Percentiles rank a stretch among this genome's conserved stretches.
Evolutionary conservation across 2,329 filamentous ascomycete genomes (phyloP).

Genomic region (Pleoardoris graminearum): DNA sequence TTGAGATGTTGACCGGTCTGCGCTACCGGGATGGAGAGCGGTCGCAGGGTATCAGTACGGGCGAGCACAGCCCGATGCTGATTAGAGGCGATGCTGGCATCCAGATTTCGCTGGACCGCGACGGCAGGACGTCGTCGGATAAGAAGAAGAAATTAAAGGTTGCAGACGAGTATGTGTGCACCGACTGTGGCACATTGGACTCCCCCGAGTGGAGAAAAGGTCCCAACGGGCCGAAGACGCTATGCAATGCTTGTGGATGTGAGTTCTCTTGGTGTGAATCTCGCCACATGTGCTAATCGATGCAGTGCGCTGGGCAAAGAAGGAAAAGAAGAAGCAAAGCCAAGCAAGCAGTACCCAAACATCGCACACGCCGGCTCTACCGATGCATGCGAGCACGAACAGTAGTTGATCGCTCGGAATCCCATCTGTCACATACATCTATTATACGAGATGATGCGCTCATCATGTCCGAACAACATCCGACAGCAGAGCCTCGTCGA

Average conservation of each 20-base stretch:
- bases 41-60: slow-evolving; percentile 84
- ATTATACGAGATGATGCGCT: too few species aligned
- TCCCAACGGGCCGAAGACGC: slow-evolving; percentile 86
- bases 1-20: slow-evolving; percentile 90
- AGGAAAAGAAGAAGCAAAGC: slow-evolving; percentile 71
- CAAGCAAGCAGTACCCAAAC: slow-evolving; percentile 15
- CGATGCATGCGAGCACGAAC: slow-evolving; percentile 37
- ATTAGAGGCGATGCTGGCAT: slow-evolving; percentile 87
- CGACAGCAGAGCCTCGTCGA: too few species aligned
- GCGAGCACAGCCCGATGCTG: slow-evolving; percentile 76
- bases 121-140: slow-evolving; percentile 68
- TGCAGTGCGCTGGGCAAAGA: slow-evolving; percentile 64
- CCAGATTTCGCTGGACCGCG: slow-evolving; percentile 78
- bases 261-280: slow-evolving; percentile 35
- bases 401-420: slow-evolving; percentile 30
- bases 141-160: slow-evolving; percentile 85
- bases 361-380: slow-evolving; percentile 28
- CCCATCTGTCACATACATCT: too few species aligned
- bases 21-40: slow-evolving; percentile 87
- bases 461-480: too few species aligned
- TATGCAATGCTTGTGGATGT: slow-evolving; percentile 95
- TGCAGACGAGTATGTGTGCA: slow-evolving; percentile 87
- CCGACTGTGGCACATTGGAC: slow-evolving; percentile 91
- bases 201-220: slow-evolving; percentile 97
- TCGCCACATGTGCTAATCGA: slow-evolving; percentile 19